A percentile compares a stretch with the other conserved stretches of the same genome.
These are phyloP conservation scores for Pseudocercospora ulei DNA, from an alignment of 2,329 filamentous ascomycete genomes.

Conservation along the genomic window DNA sequence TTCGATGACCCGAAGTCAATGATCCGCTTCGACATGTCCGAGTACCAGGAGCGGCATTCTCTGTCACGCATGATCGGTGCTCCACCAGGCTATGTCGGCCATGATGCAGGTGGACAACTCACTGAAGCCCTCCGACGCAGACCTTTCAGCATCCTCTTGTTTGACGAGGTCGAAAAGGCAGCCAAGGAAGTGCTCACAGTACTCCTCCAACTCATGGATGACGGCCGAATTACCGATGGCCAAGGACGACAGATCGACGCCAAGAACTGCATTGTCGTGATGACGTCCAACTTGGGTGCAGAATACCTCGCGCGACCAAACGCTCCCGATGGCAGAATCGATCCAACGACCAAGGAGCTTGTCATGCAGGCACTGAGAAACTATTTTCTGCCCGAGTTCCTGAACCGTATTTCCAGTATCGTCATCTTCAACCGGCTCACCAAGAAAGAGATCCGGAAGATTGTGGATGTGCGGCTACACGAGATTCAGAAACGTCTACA, in stretches of 20 bases:
- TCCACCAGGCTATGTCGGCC: conserved; percentile 91
- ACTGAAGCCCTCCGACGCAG: conserved; percentile 88
- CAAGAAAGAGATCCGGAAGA: conserved; percentile 79
- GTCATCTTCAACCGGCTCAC: conserved; percentile 98
- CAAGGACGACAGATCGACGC: conserved; percentile 92
- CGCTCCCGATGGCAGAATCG: conserved; percentile 71
- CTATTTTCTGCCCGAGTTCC: conserved; percentile 96
- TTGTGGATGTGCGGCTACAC: conserved; percentile 76
- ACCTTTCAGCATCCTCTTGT: conserved; percentile 94
- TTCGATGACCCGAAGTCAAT: conserved; percentile 96
- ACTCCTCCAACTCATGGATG: conserved; percentile 97
- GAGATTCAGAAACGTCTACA: conserved; percentile 90
- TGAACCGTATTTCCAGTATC: conserved; percentile 91
- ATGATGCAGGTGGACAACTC: conserved; percentile 89
- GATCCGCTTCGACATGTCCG: conserved; percentile 99
- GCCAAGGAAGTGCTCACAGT: conserved; percentile 96
- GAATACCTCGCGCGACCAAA: conserved; percentile 80
- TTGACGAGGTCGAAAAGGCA: conserved; percentile 97
- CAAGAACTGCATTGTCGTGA: conserved; percentile 96
- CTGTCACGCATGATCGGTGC: conserved; percentile 96
- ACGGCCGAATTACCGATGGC: conserved; percentile 94
- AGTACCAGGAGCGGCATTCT: conserved; percentile 95
- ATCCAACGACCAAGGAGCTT: conserved; percentile 72
- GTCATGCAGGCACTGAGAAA: conserved; percentile 85
- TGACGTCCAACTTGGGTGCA: conserved; percentile 95